Evolutionary conservation across 2,329 filamentous ascomycete genomes (phyloP), one percentile per base, ranked within the genome.

Genomic region (Phoma sp.): DNA sequence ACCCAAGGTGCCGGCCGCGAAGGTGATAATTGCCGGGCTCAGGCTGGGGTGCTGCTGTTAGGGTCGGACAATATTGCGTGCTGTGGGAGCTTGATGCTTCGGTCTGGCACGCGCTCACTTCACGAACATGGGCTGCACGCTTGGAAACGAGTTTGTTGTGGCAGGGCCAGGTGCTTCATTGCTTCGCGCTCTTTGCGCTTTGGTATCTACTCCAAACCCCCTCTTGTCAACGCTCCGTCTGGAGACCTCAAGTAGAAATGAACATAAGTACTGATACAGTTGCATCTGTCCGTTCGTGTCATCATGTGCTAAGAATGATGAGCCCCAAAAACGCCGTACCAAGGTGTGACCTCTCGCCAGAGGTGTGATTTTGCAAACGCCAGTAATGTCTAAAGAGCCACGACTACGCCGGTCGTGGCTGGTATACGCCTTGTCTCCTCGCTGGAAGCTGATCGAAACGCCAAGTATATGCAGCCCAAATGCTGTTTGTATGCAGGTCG

Each of bases 401-500:
- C 58, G 65, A 69, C 61, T 62, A 55, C 67, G 65, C 68, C 66
- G 62, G 65, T 55, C 52, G 52, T 55, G 46, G 45, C 62, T 57
- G 58, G 51, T 67, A 51, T 64, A 62, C 68, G 70, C 71, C 70
- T 64, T 46, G 67, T 69, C 71, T 68, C 70, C 70, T 68, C 64
- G 69, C 67, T 65, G 59, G 61, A 62, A 53, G 50, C 62, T 51
- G 55, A 53, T 57, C 48, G 57, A 60, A 62, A 73, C 72, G 71
- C 72, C 72, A 57, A 52, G 51, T 64, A 48, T 58, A 72, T 73
- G 70, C 67, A 72, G 62, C 65, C 67, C 64, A 68, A 67, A 74
- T 73, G 68, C 65, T 63, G 57, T 55, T 58, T 62, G 52, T 64
- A 71, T 70, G 65, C 65, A 65, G 63, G 58, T 68, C 69, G 67